phyloP scores from a whole-genome alignment of 495 filamentous ascomycete species.

The Penicillium ucsense region DNA sequence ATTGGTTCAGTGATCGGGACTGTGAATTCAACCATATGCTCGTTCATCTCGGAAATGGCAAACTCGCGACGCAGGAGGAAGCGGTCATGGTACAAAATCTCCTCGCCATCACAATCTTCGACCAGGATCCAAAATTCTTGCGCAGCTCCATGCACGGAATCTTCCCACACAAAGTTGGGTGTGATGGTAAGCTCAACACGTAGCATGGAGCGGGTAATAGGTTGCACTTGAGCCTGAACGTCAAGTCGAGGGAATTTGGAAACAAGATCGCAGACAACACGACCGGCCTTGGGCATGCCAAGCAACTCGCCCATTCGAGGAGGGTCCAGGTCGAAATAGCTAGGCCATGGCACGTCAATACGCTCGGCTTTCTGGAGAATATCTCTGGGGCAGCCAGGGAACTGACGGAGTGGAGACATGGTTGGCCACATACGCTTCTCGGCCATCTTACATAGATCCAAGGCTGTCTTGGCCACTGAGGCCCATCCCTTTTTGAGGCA shows the following conservation, averaged over 20 bases:
- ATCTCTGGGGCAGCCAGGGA: conserved; percentile 69
- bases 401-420: conserved; percentile 92
- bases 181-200: conserved; percentile 86
- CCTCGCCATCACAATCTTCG: conserved; percentile 94
- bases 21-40: conserved; percentile 96
- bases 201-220: conserved; percentile 93
- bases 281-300: conserved; percentile 82
- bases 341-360: conserved; percentile 88
- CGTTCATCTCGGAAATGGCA: conserved; percentile 69
- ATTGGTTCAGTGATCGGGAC: conserved; percentile 94
- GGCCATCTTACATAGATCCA: conserved; percentile 97
- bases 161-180: conserved; percentile 96
- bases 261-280: conserved; percentile 73
- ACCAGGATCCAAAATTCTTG: conserved; percentile 96
- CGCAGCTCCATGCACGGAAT: conserved; percentile 71
- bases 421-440: conserved; percentile 99
- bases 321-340: conserved; percentile 91
- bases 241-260: conserved; percentile 90
- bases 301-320: conserved; percentile 95
- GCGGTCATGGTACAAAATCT: conserved; percentile 91
- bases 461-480: conserved; percentile 80
- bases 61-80: conserved; percentile 86
- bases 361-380: conserved; percentile 86
- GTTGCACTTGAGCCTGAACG: conserved; percentile 84
- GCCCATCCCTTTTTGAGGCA: conserved; percentile 94